phyloP scores from a whole-genome alignment of 23 red algal species.

The Gracilaria caudata region DNA sequence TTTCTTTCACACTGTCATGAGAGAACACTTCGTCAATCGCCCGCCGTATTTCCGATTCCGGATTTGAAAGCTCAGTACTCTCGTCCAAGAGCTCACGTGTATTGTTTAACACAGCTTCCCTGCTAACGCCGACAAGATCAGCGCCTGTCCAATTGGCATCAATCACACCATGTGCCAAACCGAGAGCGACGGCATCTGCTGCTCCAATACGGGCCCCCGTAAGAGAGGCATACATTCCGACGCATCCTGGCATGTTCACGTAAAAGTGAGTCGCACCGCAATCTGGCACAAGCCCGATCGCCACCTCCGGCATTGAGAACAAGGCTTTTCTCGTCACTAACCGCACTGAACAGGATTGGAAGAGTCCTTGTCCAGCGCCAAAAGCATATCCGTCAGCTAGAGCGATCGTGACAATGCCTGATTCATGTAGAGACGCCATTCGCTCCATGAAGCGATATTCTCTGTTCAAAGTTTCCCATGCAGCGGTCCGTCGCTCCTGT shows the following conservation, averaged over 20 bases:
- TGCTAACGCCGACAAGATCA: constrained; percentile 8
- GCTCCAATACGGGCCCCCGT: constrained; percentile 42
- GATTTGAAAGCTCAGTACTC: constrained; percentile 11
- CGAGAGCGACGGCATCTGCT: constrained; percentile 26
- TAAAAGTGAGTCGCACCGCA: constrained; percentile 55
- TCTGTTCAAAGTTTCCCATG: constrained; percentile 12
- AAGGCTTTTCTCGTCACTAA: constrained; percentile 26
- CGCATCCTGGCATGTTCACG: constrained; percentile 43
- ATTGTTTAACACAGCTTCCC: neutral
- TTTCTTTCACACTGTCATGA: constrained; percentile 13
- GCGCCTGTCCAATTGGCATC: constrained; percentile 3
- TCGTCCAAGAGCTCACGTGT: neutral
- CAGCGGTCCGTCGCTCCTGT: neutral
- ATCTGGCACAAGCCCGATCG: constrained; percentile 57
- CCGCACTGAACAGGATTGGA: constrained; percentile 41
- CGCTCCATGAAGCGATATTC: constrained; percentile 57
- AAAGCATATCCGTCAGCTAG: constrained; percentile 47
- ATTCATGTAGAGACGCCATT: constrained; percentile 1
- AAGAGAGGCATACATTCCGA: constrained; percentile 55
- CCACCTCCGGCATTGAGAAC: constrained; percentile 52
- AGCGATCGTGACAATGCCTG: constrained; percentile 14
- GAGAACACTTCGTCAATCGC: constrained; percentile 48
- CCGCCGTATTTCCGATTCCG: constrained; percentile 44
- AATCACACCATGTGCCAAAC: constrained; percentile 35
- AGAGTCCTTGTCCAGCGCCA: constrained; percentile 50